These are phyloP conservation scores for Pulveroboletus sp. DNA, from an alignment of 768 basidiomycete genomes.

Conservation along the genomic window DNA sequence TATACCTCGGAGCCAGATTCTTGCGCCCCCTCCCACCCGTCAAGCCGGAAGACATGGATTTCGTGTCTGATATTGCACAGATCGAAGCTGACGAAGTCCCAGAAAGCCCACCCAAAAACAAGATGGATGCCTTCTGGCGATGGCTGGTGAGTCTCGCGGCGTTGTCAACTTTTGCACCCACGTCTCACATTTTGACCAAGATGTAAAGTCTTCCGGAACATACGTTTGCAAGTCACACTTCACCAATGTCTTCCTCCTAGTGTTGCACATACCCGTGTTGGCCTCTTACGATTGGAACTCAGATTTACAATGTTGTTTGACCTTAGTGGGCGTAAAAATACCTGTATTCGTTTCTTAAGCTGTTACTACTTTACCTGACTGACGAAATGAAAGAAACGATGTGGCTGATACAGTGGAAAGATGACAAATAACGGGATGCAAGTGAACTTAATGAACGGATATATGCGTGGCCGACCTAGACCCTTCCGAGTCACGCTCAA, in stretches of 20 bases:
- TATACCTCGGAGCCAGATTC: conserved; percentile 60
- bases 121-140: conserved; percentile 65
- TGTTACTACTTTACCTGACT: conserved; percentile 27
- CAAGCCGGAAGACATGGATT: conserved; percentile 73
- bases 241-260: neutral
- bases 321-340: neutral
- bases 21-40: conserved; percentile 28
- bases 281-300: neutral
- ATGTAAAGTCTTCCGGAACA: conserved; percentile 13
- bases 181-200: conserved; percentile 8
- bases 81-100: conserved; percentile 69
- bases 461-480: conserved; percentile 29
- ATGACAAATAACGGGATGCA: conserved; percentile 29
- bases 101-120: conserved; percentile 67
- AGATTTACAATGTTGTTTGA: neutral
- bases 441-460: conserved; percentile 33
- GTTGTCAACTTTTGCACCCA: neutral
- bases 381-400: conserved; percentile 13
- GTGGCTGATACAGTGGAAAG: conserved; percentile 32
- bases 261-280: conserved; percentile 3
- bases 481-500: conserved; percentile 10
- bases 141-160: conserved; percentile 58
- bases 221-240: neutral
- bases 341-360: conserved; percentile 9
- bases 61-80: conserved; percentile 61